These are phyloP conservation scores for Apiotrichum brassicae DNA, from an alignment of 1,284 basidiomycete genomes.

Conservation along the genomic window DNA sequence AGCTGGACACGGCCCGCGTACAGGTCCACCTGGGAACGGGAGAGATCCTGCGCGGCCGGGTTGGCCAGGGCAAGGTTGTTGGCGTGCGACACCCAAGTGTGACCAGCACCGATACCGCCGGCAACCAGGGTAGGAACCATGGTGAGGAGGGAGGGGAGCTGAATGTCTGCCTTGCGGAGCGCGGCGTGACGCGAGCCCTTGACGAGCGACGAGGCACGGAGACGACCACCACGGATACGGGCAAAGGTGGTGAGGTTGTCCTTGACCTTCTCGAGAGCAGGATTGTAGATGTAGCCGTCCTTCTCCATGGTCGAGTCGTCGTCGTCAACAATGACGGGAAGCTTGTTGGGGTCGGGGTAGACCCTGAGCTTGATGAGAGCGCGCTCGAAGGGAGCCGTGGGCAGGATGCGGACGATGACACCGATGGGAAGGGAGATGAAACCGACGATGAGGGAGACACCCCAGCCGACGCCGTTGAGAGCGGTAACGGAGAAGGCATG, in stretches of 20 bases:
- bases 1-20: constrained; percentile 66
- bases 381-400: constrained; percentile 69
- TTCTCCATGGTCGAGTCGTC: constrained; percentile 50
- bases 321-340: constrained; percentile 62
- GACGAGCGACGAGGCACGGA: constrained; percentile 65
- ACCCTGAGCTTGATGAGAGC: constrained; percentile 62
- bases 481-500: constrained; percentile 83
- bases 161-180: constrained; percentile 51
- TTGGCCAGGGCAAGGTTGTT: constrained; percentile 26
- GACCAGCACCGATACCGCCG: constrained; percentile 70
- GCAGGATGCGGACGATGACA: constrained; percentile 70
- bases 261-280: constrained; percentile 58
- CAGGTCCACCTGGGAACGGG: constrained; percentile 35
- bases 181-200: constrained; percentile 63
- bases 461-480: constrained; percentile 82
- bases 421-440: constrained; percentile 82
- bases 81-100: constrained; percentile 32
- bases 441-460: constrained; percentile 75
- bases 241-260: constrained; percentile 78
- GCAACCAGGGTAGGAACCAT: constrained; percentile 85
- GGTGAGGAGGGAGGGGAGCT: constrained; percentile 61
- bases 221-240: constrained; percentile 74
- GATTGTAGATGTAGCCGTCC: constrained; percentile 49
- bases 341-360: constrained; percentile 59
- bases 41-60: constrained; percentile 36